Base-by-base conservation (phyloP, 2,329 filamentous ascomycete genomes). In the Fusarium fujikuroi region DNA sequence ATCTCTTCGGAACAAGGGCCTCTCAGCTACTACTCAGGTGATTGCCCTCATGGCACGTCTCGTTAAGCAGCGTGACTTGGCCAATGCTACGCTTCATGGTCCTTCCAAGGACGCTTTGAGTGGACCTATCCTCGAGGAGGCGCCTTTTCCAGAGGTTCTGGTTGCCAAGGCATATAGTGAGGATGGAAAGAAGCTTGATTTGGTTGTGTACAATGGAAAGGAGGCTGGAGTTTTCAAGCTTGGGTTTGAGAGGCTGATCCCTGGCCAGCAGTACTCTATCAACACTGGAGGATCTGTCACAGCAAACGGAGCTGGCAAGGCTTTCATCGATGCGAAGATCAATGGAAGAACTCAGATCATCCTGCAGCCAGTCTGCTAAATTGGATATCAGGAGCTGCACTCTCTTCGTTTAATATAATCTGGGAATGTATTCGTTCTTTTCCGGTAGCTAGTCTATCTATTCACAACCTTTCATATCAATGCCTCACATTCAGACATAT, bases 401-500 rank as follows among this genome's bases (percentile, higher is more conserved):
- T 9, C 18, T 19, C 7, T 0, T 44, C 11, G 11, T 21, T 4
- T 12, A 16, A 16, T 7, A 30, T 14, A 16, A 4, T 18, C n/a
- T 9, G 1, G 3, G 7, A 7, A 12, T 2, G 3, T 12, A 6
- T 3, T 18, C 10, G 5, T 30, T 16, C 21, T 32, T 49, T 16
- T 11, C 28, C 12, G 3, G 7, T 49, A 3, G 7, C 28, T 30
- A 12, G 28, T 4, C 14, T 32, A 30, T n/a, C 3, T 21, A 21
- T 16, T 4, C 7, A 30, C 19, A 32, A 12, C 7, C 5, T 4
- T 30, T 16, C 2, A 12, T 30, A 43, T 47, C 25, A 30, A 16
- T n/a, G 1, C 0, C 19, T 11, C 9, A n/a, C 6, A 9, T 0
- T 6, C 6, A 4, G 0, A 4, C 4, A 11, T 18, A 11, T 12